Conservation (phyloP, 176 grass and related monocot species). For the Ensete ventricosum region DNA sequence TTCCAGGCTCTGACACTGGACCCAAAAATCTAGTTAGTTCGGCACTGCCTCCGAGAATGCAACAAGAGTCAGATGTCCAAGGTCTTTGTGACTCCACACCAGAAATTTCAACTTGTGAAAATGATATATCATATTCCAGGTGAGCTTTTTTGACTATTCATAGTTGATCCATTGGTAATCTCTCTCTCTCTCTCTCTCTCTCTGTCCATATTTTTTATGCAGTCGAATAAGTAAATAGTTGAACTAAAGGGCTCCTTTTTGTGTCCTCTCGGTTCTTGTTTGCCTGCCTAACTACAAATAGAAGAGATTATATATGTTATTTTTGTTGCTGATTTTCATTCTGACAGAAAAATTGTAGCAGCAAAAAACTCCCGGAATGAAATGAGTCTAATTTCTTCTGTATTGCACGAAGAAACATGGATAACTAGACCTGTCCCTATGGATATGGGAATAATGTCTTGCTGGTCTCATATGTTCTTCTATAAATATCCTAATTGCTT, state of each 20-base stretch:
- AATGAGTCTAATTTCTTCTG: neutral
- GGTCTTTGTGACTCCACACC: constrained; percentile 72
- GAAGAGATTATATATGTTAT: neutral
- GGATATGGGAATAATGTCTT: neutral
- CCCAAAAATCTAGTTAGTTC: constrained; percentile 25
- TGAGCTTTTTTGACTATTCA: constrained; percentile 19
- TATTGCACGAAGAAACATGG: neutral
- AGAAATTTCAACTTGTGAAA: constrained; percentile 61
- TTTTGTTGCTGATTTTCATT: neutral
- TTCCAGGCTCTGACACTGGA: constrained; percentile 34
- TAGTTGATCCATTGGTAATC: constrained; percentile 6
- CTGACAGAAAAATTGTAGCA: neutral
- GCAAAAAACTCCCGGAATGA: too few relatives aligned
- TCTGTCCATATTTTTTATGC: neutral
- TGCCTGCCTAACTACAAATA: neutral
- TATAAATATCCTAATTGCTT: neutral
- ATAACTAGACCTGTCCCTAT: neutral
- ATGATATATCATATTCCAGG: constrained; percentile 42
- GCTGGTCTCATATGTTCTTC: too few relatives aligned
- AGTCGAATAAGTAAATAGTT: neutral
- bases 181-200: constrained; percentile 2
- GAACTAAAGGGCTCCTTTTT: constrained; percentile 2
- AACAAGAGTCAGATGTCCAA: constrained; percentile 42
- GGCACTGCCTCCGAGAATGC: constrained; percentile 38
- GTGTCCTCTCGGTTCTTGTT: neutral